Conservation (phyloP, 257 asterid species). For the Lycium barbarum region DNA sequence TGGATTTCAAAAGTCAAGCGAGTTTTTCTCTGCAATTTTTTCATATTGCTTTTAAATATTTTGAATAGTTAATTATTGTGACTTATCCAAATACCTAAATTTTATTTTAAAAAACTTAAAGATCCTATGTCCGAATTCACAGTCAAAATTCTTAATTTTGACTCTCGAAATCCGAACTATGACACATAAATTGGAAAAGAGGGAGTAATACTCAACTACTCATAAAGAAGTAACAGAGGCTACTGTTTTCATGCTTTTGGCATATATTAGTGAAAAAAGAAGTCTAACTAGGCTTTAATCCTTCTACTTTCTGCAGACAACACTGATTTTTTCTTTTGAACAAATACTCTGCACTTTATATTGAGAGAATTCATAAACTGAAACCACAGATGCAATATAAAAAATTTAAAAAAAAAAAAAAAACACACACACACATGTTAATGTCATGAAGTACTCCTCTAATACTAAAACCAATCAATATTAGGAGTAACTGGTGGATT, state of each 20-base stretch:
- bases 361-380: not conserved
- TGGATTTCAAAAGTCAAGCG: no score
- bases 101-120: no score
- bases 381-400: not conserved
- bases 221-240: not conserved
- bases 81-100: no score
- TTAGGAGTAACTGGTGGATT: not conserved
- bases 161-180: no score
- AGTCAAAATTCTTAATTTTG: no score
- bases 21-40: no score
- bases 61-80: no score
- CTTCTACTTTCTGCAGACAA: not conserved
- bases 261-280: not conserved
- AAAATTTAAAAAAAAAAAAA: not conserved
- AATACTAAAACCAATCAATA: not conserved
- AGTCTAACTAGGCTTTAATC: not conserved
- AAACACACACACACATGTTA: not conserved
- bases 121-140: no score
- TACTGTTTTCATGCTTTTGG: not conserved
- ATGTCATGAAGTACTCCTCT: not conserved
- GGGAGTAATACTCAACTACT: not conserved
- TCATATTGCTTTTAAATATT: no score
- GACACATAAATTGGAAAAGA: no score
- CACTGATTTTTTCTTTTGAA: not conserved
- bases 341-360: not conserved